Evolutionary conservation across 768 basidiomycete species (phyloP).

Genomic region (Coprinellus micaceus): DNA sequence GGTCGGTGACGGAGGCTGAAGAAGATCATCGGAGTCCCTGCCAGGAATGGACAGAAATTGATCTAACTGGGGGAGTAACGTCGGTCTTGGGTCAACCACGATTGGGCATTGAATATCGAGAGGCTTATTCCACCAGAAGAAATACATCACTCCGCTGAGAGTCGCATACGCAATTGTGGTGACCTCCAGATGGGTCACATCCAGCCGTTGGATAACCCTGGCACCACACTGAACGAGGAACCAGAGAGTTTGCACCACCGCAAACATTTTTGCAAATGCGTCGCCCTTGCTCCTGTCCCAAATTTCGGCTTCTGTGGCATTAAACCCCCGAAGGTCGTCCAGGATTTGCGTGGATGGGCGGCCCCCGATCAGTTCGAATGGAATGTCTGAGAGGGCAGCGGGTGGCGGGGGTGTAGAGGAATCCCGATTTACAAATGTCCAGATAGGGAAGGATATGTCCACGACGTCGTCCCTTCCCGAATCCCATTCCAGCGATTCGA

Average conservation of each 20-base stretch:
- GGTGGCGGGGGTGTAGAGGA: too few relatives aligned
- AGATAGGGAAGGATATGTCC: too few relatives aligned
- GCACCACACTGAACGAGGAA: constrained; percentile 14
- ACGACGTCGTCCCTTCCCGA: too few relatives aligned
- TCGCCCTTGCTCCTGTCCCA: constrained; percentile 17
- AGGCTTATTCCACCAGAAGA: constrained; percentile 19
- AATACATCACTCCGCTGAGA: constrained; percentile 11
- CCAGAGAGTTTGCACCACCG: constrained; percentile 6
- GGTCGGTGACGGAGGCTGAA: too few relatives aligned
- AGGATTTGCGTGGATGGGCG: background rate
- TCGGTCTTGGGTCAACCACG: background rate
- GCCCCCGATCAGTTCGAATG: background rate
- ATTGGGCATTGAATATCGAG: constrained; percentile 14
- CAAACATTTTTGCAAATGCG: constrained; percentile 8
- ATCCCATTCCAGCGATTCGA: too few relatives aligned
- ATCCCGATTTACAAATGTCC: too few relatives aligned
- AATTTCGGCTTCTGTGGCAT: constrained; percentile 12
- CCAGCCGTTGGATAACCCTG: constrained; percentile 3
- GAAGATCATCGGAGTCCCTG: too few relatives aligned
- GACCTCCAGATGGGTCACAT: constrained; percentile 16
- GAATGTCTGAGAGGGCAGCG: background rate
- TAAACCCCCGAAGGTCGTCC: background rate
- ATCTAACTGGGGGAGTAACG: background rate
- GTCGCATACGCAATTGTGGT: constrained; percentile 14
- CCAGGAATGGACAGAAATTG: too few relatives aligned